These are phyloP conservation scores for Fusarium burgessii DNA, from an alignment of 2,329 filamentous ascomycete species.

Conservation along the genomic window DNA sequence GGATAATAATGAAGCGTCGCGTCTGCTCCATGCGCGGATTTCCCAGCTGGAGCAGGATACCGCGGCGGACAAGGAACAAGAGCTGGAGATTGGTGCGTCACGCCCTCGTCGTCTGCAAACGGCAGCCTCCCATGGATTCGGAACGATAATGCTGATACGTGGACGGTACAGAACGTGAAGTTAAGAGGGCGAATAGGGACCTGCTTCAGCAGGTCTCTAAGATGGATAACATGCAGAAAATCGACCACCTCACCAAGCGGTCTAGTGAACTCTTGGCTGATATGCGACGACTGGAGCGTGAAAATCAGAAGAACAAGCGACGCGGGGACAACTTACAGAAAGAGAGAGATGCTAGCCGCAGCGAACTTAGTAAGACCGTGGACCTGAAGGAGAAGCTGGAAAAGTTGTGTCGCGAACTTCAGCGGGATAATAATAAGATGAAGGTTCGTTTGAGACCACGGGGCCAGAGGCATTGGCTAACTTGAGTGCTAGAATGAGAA, in stretches of 20 bases:
- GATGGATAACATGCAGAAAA: conserved; percentile 91
- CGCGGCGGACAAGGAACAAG: conserved; percentile 93
- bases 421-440: conserved; percentile 97
- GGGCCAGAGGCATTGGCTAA: conserved; percentile 39
- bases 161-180: conserved; percentile 79
- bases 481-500: conserved; percentile 79
- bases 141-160: conserved; percentile 44
- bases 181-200: conserved; percentile 93
- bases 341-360: conserved; percentile 90
- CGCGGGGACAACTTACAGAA: conserved; percentile 94
- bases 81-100: conserved; percentile 88
- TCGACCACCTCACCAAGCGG: conserved; percentile 89
- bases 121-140: conserved; percentile 11
- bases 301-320: conserved; percentile 96
- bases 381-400: conserved; percentile 96
- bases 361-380: conserved; percentile 89
- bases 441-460: conserved; percentile 72
- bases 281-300: conserved; percentile 95
- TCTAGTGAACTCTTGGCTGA: conserved; percentile 92
- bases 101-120: conserved; percentile 32
- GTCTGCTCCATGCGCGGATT: conserved; percentile 92
- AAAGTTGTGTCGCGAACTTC: conserved; percentile 93
- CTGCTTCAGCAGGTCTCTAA: conserved; percentile 89
- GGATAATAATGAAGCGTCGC: conserved; percentile 90
- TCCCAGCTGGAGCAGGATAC: conserved; percentile 95